Conservation (phyloP, 208 protist species). For the Wallacemonas sp. region DNA sequence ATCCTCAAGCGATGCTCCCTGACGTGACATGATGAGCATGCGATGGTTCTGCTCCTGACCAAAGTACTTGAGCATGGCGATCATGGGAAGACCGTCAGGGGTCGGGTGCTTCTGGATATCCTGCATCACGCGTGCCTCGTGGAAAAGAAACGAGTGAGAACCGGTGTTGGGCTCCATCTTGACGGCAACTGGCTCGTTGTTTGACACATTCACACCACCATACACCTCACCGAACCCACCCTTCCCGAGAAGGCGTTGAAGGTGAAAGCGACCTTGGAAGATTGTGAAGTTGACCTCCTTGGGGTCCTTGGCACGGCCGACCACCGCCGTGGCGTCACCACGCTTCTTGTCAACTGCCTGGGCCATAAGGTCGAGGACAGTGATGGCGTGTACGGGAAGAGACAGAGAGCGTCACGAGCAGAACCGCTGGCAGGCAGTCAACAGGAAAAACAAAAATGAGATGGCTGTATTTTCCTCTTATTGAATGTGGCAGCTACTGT, state of each 20-base stretch:
- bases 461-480: no score
- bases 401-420: not conserved
- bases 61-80: slow-evolving; percentile 96
- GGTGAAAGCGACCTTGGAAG: slow-evolving; percentile 49
- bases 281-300: slow-evolving; percentile 15
- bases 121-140: slow-evolving; percentile 94
- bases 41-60: slow-evolving; percentile 97
- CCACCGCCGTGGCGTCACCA: no score
- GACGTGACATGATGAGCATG: slow-evolving; percentile 98
- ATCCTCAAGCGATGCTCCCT: slow-evolving; percentile 97
- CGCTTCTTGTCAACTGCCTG: not conserved
- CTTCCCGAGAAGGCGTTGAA: slow-evolving; percentile 86
- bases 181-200: slow-evolving; percentile 30
- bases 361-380: not conserved
- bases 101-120: slow-evolving; percentile 55
- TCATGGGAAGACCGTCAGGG: slow-evolving; percentile 50
- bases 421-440: not conserved
- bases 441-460: slow-evolving; percentile 20
- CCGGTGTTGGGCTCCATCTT: slow-evolving; percentile 48
- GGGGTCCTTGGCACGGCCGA: not conserved
- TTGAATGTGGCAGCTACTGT: no score
- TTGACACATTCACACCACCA: slow-evolving; percentile 48
- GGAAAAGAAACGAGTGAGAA: slow-evolving; percentile 95
- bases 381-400: no score
- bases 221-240: slow-evolving; percentile 99